Percentiles rank a stretch among this genome's conserved stretches.
phyloP scores from a whole-genome alignment of 164 flowering plant genomes.

The Liquidambar formosana region DNA sequence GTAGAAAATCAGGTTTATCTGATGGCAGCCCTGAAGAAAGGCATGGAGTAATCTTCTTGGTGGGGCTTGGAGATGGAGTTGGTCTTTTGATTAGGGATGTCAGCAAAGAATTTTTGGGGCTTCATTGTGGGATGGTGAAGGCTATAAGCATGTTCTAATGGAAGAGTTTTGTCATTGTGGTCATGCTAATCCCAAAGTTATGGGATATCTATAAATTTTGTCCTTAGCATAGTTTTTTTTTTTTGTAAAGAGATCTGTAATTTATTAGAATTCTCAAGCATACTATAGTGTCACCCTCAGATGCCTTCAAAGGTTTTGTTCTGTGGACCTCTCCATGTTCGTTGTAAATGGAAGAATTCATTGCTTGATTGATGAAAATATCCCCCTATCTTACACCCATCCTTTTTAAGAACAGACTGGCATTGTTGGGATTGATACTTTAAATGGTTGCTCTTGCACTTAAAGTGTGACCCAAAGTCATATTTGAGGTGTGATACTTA shows the following conservation, averaged over 20 bases:
- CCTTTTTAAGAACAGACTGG: too few relatives aligned
- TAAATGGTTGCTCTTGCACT: too few relatives aligned
- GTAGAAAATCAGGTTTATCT: not conserved
- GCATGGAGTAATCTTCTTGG: not conserved
- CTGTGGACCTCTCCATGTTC: not conserved
- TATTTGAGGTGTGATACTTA: too few relatives aligned
- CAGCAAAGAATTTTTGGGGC: not conserved
- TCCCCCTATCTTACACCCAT: too few relatives aligned
- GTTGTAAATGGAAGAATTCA: not conserved
- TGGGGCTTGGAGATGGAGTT: too few relatives aligned
- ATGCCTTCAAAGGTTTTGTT: not conserved
- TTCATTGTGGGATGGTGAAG: not conserved
- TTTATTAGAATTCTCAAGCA: not conserved
- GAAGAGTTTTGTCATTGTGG: not conserved
- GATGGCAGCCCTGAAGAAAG: not conserved
- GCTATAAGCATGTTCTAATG: not conserved
- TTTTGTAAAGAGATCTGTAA: slow-evolving; percentile 1
- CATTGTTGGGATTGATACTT: too few relatives aligned
- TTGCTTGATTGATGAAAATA: not conserved
- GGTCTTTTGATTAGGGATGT: not conserved
- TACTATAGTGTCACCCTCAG: not conserved
- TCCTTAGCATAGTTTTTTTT: not conserved
- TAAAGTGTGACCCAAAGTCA: too few relatives aligned
- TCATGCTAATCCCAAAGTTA: not conserved
- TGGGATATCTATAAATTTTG: not conserved